Base-by-base conservation (phyloP, 2,329 filamentous ascomycete species). In the Aspergillus hiratsukae region DNA sequence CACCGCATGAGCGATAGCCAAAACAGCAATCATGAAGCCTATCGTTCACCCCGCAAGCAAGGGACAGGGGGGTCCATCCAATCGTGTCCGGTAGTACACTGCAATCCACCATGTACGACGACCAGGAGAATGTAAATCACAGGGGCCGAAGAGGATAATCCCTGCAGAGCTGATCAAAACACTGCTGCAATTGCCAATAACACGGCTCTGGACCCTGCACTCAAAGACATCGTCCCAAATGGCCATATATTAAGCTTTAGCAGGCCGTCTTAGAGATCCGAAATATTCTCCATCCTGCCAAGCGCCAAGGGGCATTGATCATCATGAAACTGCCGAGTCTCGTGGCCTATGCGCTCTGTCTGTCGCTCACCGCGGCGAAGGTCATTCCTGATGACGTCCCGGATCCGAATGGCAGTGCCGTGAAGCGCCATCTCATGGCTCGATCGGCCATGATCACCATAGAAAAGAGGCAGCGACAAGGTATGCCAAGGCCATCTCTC, bases 381-480 rank as follows among this genome's bases (percentile, higher is more conserved):
- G 21, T 45, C 9, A 45, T 45, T 45, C 41, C 41, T 14, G 41
- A 45, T 23, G 41, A 45, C 4, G 8, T 1, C 29, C 57, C 55
- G n/a, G 27, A 56, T 48, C 37, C 52, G 37, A 57, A 61, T 50
- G 48, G 45, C 10, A 52, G 45, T 49, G 55, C 56, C 0, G 57
- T 64, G 28, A 83, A 88, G 65, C 85, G 91, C 70, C 96, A 94
- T 68, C 76, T 94, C 37, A 74, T 82, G 31, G 88, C 89, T 28
- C 83, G 91, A 51, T 82, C 87, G 63, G 85, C 83, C 23, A 81
- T 97, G 55, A 87, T 96, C 56, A 80, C 80, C 14, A 82, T 94
- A 68, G 92, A 97, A 72, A 87, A 90, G 74, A 87, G 85, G 65
- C 83, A 89, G 65, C 85, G 91, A 55, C 90, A 90, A 69, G 91